Evolutionary conservation across 306 rosid genomes (phyloP), one percentile per base, ranked within the genome.

Genomic region (Fagus sylvatica): DNA sequence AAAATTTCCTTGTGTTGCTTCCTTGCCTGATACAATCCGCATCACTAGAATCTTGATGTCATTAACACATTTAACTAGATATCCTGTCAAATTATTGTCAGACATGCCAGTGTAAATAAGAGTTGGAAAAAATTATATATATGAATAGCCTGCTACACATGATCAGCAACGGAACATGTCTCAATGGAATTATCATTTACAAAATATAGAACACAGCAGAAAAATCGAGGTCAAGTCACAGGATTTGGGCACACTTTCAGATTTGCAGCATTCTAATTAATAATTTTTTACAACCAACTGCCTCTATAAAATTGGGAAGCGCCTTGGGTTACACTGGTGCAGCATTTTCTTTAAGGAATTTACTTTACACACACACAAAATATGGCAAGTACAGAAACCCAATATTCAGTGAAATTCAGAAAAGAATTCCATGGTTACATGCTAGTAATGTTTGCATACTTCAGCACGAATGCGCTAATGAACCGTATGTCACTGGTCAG

Each of bases 11-110:
- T 55, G 69, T 37, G 84, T 70, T 51, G 83, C 48, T 81, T 82
- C 90, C 54, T 81, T 85, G 75, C 82, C 80, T 11, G 89, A 83
- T 69, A 86, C 68, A 74, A 82, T 72, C 80, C 83, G 79, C 59
- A 81, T 74, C 87, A 88, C 75, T 78, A 86, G 73, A 71, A 75
- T 82, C 80, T 84, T 86, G 78, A 82, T 81, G 87, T 95, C 98
- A 72, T 88, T 85, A 54, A 89, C 88, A 74, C 93, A 88, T 75
- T 86, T 84, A 76, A 95, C 83, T 76, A 92, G 91, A 84, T 75
- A 81, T 74, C 90, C 98, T 95, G 97, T 74, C 75, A 73, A 83
- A 88, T 32, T 12, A 65, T 66, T 19, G 56, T 82, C 76, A 78
- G 61, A 62, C 51, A 86, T 71, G 34, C 37, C 34, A 71, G 62